phyloP scores from a whole-genome alignment of 352 stramenopile species.

The Phytopythium delawarense region DNA sequence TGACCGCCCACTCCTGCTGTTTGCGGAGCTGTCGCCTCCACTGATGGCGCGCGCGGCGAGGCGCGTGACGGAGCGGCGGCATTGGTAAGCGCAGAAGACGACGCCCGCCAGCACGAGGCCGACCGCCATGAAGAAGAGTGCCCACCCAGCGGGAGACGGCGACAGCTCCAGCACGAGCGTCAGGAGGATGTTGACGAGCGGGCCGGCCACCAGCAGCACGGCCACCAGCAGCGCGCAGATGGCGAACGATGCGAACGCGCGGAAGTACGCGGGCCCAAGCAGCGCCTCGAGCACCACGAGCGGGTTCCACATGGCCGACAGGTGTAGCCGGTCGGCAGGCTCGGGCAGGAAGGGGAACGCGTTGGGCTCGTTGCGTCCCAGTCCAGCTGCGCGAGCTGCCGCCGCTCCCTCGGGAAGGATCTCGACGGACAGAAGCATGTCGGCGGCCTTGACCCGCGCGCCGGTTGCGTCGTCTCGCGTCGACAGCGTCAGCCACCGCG shows the following conservation, averaged over 20 bases:
- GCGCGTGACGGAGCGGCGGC: slow-evolving; percentile 40
- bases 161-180: slow-evolving; percentile 55
- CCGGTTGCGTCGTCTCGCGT: slow-evolving; percentile 56
- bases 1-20: neutral
- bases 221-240: slow-evolving; percentile 49
- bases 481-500: slow-evolving; percentile 70
- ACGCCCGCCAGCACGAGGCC: slow-evolving; percentile 29
- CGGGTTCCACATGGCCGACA: slow-evolving; percentile 82
- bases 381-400: slow-evolving; percentile 52
- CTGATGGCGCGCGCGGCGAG: slow-evolving; percentile 4
- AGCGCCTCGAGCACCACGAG: slow-evolving; percentile 73
- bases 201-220: slow-evolving; percentile 63
- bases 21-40: neutral
- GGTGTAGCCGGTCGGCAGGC: slow-evolving; percentile 64
- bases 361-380: slow-evolving; percentile 77
- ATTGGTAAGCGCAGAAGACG: slow-evolving; percentile 54
- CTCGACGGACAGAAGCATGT: slow-evolving; percentile 72
- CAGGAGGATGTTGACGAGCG: slow-evolving; percentile 67
- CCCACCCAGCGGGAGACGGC: slow-evolving; percentile 49
- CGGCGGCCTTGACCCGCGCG: slow-evolving; percentile 51
- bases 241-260: slow-evolving; percentile 59
- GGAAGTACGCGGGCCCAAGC: slow-evolving; percentile 73
- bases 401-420: slow-evolving; percentile 60
- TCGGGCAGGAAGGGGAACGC: slow-evolving; percentile 72
- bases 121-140: slow-evolving; percentile 49